phyloP scores from a whole-genome alignment of 345 rosid species.

The Erysimum cheiranthoides region DNA sequence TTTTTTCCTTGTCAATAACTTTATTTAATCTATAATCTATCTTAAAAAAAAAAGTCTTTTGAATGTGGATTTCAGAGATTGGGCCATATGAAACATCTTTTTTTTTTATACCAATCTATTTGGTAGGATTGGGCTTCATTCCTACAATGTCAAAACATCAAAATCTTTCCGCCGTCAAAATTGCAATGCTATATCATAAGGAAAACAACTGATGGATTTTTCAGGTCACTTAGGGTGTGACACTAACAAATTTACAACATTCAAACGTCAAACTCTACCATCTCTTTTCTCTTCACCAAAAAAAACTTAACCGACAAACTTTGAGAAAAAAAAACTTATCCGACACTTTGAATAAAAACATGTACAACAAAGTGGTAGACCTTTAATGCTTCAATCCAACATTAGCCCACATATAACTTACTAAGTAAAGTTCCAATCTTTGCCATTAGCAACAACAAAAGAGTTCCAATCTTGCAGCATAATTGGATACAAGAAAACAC shows the following conservation, averaged over 20 bases:
- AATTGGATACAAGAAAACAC: background rate
- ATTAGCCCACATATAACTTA: background rate
- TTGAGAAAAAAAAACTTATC: background rate
- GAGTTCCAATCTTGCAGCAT: background rate
- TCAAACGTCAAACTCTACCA: background rate
- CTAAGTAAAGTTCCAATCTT: background rate
- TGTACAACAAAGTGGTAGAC: background rate
- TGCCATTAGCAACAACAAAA: background rate
- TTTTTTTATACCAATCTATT: background rate
- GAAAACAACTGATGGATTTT: background rate
- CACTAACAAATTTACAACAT: background rate
- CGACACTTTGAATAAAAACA: background rate
- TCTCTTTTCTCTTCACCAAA: background rate
- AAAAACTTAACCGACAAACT: background rate
- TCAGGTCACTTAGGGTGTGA: background rate
- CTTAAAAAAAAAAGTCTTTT: no score
- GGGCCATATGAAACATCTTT: no score
- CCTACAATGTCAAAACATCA: background rate
- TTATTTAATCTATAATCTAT: no score
- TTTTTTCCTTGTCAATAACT: no score
- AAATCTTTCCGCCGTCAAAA: background rate
- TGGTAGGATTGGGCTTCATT: background rate
- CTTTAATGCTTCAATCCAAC: background rate
- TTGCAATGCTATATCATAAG: background rate
- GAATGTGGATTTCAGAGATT: no score